Evolutionary conservation across 768 basidiomycete species (phyloP).

Genomic region (Gyrodon lividus): DNA sequence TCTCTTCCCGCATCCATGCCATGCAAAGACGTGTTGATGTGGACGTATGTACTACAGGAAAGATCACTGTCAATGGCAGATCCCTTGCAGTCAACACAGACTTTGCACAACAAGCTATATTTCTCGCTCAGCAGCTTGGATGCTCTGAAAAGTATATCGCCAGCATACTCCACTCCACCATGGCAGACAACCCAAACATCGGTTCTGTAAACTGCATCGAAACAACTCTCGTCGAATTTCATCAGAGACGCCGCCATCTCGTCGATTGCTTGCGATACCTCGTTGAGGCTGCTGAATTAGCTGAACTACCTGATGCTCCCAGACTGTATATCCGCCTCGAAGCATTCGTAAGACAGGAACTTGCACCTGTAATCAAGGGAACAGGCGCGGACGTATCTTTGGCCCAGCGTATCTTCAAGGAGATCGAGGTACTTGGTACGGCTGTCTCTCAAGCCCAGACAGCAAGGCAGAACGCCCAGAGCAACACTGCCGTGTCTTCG

Average conservation of each 20-base stretch:
- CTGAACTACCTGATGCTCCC: slow-evolving; percentile 43
- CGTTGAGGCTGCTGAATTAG: slow-evolving; percentile 57
- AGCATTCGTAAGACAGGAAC: slow-evolving; percentile 53
- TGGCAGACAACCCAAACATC: slow-evolving; percentile 64
- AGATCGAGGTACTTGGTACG: slow-evolving; percentile 59
- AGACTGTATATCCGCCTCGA: slow-evolving; percentile 52
- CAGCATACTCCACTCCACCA: slow-evolving; percentile 61
- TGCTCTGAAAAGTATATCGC: slow-evolving; percentile 83
- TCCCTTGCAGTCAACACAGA: slow-evolving; percentile 74
- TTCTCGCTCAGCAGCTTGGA: slow-evolving; percentile 77
- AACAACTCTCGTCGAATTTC: slow-evolving; percentile 62
- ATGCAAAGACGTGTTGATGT: background rate
- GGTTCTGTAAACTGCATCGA: slow-evolving; percentile 59
- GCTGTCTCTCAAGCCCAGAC: slow-evolving; percentile 53
- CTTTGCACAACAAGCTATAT: slow-evolving; percentile 73
- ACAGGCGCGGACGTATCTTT: slow-evolving; percentile 44
- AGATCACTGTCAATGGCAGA: slow-evolving; percentile 59
- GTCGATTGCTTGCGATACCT: slow-evolving; percentile 71
- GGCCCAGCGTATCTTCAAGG: slow-evolving; percentile 55
- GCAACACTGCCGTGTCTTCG: slow-evolving; percentile 56
- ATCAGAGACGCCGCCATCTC: slow-evolving; percentile 66
- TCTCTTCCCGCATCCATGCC: slow-evolving; percentile 32
- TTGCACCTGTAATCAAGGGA: slow-evolving; percentile 41
- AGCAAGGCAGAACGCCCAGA: slow-evolving; percentile 58
- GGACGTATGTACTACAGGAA: slow-evolving; percentile 47